These are phyloP conservation scores for Flueggea neowawraea DNA, from an alignment of 441 rosid species.

Conservation along the genomic window DNA sequence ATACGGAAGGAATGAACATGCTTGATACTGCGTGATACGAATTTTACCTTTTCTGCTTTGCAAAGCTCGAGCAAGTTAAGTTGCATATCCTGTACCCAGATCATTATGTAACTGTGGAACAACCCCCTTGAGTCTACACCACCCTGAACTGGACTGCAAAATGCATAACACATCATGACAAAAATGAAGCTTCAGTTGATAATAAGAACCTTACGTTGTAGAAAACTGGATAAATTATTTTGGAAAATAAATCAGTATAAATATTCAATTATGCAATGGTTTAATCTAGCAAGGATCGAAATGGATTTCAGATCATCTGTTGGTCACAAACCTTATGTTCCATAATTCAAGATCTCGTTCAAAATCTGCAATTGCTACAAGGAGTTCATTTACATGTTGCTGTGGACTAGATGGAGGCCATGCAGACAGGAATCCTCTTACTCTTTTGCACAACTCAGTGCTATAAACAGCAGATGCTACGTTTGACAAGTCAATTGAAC, in stretches of 20 bases:
- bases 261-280: no score
- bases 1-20: background rate
- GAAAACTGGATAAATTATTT: no score
- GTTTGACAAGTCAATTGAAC: constrained; percentile 89
- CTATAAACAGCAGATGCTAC: constrained; percentile 82
- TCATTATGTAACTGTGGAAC: constrained; percentile 79
- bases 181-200: constrained; percentile 10
- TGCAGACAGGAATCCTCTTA: constrained; percentile 72
- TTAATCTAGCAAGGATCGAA: no score
- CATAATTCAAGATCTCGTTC: constrained; percentile 79
- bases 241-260: no score
- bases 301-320: no score
- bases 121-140: constrained; percentile 76
- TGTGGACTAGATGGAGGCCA: constrained; percentile 90
- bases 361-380: constrained; percentile 76
- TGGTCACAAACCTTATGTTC: constrained; percentile 76
- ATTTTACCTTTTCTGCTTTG: constrained; percentile 85
- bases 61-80: constrained; percentile 87
- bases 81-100: constrained; percentile 98
- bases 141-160: constrained; percentile 67
- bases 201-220: no score
- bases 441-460: constrained; percentile 69
- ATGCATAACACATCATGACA: constrained; percentile 20
- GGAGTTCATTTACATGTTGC: constrained; percentile 82
- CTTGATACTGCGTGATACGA: background rate